Percentiles rank a stretch among this genome's conserved stretches.
Evolutionary conservation across 2,329 filamentous ascomycete species (phyloP).

Genomic region (Penicillium sp.): DNA sequence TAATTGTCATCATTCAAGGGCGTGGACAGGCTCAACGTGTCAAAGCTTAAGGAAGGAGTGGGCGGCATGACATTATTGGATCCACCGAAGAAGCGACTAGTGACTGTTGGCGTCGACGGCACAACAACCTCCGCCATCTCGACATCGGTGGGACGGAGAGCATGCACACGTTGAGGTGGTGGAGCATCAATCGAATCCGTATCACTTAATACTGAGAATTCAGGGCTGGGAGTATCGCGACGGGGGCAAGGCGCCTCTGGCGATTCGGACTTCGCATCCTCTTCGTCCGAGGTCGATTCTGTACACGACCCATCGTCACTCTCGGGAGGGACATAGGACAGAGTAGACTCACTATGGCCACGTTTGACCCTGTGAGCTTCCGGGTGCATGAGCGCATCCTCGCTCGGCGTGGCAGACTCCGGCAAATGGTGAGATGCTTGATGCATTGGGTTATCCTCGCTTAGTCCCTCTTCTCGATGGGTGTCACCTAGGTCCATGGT

Average conservation of each 20-base stretch:
- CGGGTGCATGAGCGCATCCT: neutral
- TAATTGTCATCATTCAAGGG: neutral
- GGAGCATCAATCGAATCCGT: neutral
- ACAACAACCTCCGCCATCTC: neutral
- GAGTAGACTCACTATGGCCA: neutral
- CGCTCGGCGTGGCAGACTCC: neutral
- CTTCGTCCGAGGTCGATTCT: neutral
- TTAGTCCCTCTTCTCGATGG: neutral
- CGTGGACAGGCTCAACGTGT: neutral
- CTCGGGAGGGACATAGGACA: neutral
- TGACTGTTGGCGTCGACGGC: neutral
- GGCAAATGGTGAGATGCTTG: neutral
- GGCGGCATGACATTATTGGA: neutral
- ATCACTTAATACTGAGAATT: neutral
- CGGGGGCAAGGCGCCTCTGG: neutral
- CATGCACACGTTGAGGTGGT: neutral
- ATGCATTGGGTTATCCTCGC: neutral
- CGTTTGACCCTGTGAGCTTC: neutral
- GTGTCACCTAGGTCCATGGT: neutral
- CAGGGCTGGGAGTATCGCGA: neutral
- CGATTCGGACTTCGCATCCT: neutral
- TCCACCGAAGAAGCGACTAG: neutral
- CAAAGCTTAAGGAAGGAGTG: neutral
- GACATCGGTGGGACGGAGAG: neutral
- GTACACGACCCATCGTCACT: neutral